Evolutionary conservation across 495 filamentous ascomycete species (phyloP).

Genomic region (Xylaria telfairii): DNA sequence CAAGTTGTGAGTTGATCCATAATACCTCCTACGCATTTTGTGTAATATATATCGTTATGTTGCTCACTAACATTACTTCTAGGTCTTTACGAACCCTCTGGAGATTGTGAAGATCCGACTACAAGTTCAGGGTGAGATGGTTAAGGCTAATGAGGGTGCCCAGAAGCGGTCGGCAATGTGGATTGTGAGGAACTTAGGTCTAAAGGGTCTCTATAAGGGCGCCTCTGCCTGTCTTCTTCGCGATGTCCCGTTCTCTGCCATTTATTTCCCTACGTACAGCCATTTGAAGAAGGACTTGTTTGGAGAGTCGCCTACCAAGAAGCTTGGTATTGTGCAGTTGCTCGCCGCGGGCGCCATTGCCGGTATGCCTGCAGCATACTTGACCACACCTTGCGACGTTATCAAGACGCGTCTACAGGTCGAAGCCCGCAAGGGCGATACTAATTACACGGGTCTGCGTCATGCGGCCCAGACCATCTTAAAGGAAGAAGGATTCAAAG

Average conservation of each 20-base stretch:
- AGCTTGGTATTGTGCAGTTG: slow-evolving; percentile 90
- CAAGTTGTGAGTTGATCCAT: slow-evolving; percentile 78
- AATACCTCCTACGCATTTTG: background rate
- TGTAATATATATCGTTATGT: background rate
- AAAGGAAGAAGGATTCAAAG: slow-evolving; percentile 89
- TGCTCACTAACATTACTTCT: background rate
- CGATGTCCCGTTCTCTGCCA: slow-evolving; percentile 96
- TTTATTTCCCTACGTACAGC: slow-evolving; percentile 97
- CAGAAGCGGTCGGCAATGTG: slow-evolving; percentile 92
- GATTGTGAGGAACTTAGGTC: slow-evolving; percentile 94
- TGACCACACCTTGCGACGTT: slow-evolving; percentile 97
- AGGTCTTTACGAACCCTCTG: slow-evolving; percentile 96
- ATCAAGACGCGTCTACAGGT: slow-evolving; percentile 99
- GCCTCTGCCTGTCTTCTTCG: slow-evolving; percentile 95
- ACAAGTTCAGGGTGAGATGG: slow-evolving; percentile 95
- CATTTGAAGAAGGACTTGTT: slow-evolving; percentile 94
- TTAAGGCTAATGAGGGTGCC: slow-evolving; percentile 81
- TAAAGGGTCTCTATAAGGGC: slow-evolving; percentile 96
- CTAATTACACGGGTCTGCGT: slow-evolving; percentile 81
- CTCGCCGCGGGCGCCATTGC: slow-evolving; percentile 95
- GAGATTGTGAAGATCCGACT: slow-evolving; percentile 99
- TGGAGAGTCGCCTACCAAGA: slow-evolving; percentile 86
- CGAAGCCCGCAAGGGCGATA: slow-evolving; percentile 94
- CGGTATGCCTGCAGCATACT: slow-evolving; percentile 97
- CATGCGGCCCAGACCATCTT: slow-evolving; percentile 84